phyloP scores from a whole-genome alignment of 1,284 basidiomycete species.

The Chiua sp. region DNA sequence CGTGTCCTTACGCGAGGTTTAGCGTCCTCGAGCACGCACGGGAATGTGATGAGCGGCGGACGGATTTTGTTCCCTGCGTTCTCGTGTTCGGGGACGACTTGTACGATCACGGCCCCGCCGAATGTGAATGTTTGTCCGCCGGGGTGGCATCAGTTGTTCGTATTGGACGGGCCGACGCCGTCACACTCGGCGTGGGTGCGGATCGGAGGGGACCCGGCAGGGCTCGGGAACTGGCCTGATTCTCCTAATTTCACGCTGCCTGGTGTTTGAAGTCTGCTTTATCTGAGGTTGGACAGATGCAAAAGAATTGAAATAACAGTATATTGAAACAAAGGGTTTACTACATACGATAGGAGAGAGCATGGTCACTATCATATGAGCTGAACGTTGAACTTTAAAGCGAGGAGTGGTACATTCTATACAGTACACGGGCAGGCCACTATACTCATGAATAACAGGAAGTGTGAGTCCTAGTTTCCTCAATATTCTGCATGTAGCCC shows the following conservation, averaged over 20 bases:
- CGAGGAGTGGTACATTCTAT: too few relatives aligned
- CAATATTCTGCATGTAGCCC: too few relatives aligned
- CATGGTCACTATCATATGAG: too few relatives aligned
- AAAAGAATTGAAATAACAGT: too few relatives aligned
- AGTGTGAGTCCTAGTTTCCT: too few relatives aligned
- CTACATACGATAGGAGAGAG: too few relatives aligned
- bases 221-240: conserved; percentile 71
- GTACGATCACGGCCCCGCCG: conserved; percentile 72
- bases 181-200: conserved; percentile 74
- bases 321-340: too few relatives aligned
- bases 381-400: too few relatives aligned
- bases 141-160: conserved; percentile 76
- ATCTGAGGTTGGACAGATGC: background rate
- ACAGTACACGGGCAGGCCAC: too few relatives aligned
- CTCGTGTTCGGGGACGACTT: conserved; percentile 62
- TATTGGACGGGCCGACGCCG: conserved; percentile 76
- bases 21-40: conserved; percentile 80
- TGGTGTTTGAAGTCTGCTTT: conserved; percentile 48
- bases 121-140: conserved; percentile 69
- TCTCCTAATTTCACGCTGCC: conserved; percentile 67
- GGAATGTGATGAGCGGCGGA: conserved; percentile 71
- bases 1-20: background rate
- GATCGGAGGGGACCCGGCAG: conserved; percentile 73
- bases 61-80: conserved; percentile 74
- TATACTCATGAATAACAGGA: too few relatives aligned